Conservation (phyloP, 1,284 basidiomycete species). For the Leucoagaricus sp. region DNA sequence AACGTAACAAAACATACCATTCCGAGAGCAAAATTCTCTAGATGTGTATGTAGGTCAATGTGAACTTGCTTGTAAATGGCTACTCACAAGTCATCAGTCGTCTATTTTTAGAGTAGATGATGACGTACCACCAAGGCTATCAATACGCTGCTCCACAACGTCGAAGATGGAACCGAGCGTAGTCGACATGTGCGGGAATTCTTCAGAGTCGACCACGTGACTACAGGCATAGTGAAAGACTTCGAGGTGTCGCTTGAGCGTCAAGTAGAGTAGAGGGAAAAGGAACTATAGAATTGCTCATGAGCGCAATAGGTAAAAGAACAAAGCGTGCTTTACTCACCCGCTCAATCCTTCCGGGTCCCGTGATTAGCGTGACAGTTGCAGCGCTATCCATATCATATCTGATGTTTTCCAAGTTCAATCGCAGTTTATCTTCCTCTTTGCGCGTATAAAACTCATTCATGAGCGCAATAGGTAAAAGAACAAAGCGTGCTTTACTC, state of each 20-base stretch:
- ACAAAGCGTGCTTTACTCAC: too few species aligned
- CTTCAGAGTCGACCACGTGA: slow-evolving; percentile 21
- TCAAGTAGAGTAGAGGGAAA: slow-evolving; percentile 27
- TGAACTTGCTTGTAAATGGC: slow-evolving; percentile 27
- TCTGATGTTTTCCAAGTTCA: slow-evolving; percentile 7
- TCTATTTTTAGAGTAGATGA: not conserved
- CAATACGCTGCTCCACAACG: slow-evolving; percentile 19
- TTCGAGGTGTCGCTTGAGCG: slow-evolving; percentile 25
- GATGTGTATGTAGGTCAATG: slow-evolving; percentile 10
- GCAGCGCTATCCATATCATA: slow-evolving; percentile 12
- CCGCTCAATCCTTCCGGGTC: slow-evolving; percentile 14
- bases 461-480: too few species aligned
- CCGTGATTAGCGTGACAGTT: slow-evolving; percentile 12
- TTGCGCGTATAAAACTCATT: too few species aligned
- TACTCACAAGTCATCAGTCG: slow-evolving; percentile 4
- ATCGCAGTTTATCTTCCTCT: slow-evolving; percentile 5
- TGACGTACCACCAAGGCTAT: slow-evolving; percentile 17
- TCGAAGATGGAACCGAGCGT: slow-evolving; percentile 16
- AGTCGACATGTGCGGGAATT: slow-evolving; percentile 7
- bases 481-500: slow-evolving; percentile 10
- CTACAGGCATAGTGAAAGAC: slow-evolving; percentile 22
- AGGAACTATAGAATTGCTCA: slow-evolving; percentile 1
- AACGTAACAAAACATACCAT: slow-evolving; percentile 17
- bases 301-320: slow-evolving; percentile 15
- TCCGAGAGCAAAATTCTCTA: slow-evolving; percentile 23